Evolutionary conservation across 768 basidiomycete genomes (phyloP).

Genomic region (Cubamyces lactineus): DNA sequence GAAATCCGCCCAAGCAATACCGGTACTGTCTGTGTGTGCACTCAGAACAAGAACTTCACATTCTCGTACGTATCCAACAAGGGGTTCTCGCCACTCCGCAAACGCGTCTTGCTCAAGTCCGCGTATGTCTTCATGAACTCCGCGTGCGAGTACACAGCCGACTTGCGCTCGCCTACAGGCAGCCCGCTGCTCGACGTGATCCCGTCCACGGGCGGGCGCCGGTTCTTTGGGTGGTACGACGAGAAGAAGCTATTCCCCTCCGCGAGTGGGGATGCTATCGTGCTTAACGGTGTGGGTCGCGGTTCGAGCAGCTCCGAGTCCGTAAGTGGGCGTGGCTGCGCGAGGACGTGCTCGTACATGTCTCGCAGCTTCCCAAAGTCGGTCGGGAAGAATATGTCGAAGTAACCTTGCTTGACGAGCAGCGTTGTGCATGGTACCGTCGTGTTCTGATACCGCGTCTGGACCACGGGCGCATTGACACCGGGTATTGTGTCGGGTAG

Average conservation of each 20-base stretch:
- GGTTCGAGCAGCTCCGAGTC: constrained; percentile 35
- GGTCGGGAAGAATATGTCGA: constrained; percentile 99
- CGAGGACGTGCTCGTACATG: constrained; percentile 86
- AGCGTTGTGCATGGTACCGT: constrained; percentile 91
- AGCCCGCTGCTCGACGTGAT: constrained; percentile 73
- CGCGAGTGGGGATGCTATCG: constrained; percentile 51
- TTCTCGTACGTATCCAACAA: constrained; percentile 90
- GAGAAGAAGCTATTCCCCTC: constrained; percentile 73
- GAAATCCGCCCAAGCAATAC: background rate
- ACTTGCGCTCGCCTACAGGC: constrained; percentile 80
- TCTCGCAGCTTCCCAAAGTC: constrained; percentile 82
- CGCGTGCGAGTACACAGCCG: constrained; percentile 82
- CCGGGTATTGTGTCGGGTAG: constrained; percentile 87
- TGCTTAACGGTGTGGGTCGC: constrained; percentile 56
- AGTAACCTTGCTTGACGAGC: constrained; percentile 92
- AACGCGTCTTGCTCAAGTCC: constrained; percentile 66
- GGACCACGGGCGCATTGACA: constrained; percentile 85
- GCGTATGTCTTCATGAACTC: constrained; percentile 90
- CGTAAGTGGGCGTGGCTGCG: constrained; percentile 46
- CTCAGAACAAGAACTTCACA: constrained; percentile 88
- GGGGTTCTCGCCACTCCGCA: constrained; percentile 86
- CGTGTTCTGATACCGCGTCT: constrained; percentile 83
- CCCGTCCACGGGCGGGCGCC: constrained; percentile 70
- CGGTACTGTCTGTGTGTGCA: background rate
- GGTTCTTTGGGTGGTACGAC: constrained; percentile 56